phyloP scores from a whole-genome alignment of 73 alveolate species.

The Stentor roeselii region DNA sequence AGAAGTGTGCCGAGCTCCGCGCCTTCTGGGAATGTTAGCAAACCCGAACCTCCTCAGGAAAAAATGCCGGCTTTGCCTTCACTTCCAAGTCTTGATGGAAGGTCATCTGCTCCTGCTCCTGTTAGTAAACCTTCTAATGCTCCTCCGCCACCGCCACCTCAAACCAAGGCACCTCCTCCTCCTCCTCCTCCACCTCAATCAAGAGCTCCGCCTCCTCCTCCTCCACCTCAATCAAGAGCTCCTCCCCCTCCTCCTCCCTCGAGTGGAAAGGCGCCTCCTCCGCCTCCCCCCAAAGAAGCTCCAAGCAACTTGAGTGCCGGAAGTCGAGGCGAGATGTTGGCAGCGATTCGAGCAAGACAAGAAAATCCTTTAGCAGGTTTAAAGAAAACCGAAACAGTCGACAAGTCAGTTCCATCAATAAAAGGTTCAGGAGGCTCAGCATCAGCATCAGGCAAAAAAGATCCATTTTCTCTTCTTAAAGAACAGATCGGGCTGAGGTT shows the following conservation, averaged over 20 bases:
- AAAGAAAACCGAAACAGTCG: not conserved
- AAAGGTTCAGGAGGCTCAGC: not conserved
- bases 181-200: conserved; percentile 19
- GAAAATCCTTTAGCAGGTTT: conserved; percentile 1
- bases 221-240: not conserved
- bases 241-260: conserved; percentile 27
- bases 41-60: not conserved
- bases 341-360: not conserved
- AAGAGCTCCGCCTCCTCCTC: conserved; percentile 24
- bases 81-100: not conserved
- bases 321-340: not conserved
- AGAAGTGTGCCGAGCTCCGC: not conserved
- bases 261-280: not conserved
- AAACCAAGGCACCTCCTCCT: conserved; percentile 1
- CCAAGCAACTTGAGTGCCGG: not conserved
- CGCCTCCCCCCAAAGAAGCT: not conserved
- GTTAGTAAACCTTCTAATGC: not conserved
- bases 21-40: not conserved
- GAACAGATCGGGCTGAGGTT: conserved; percentile 7
- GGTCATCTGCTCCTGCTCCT: not conserved
- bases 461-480: conserved; percentile 3
- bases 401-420: not conserved
- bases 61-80: not conserved
- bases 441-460: not conserved
- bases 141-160: conserved; percentile 25